Evolutionary conservation across 1,284 basidiomycete genomes (phyloP), one percentile per base, ranked within the genome.

Genomic region (Schizophyllum amplum): DNA sequence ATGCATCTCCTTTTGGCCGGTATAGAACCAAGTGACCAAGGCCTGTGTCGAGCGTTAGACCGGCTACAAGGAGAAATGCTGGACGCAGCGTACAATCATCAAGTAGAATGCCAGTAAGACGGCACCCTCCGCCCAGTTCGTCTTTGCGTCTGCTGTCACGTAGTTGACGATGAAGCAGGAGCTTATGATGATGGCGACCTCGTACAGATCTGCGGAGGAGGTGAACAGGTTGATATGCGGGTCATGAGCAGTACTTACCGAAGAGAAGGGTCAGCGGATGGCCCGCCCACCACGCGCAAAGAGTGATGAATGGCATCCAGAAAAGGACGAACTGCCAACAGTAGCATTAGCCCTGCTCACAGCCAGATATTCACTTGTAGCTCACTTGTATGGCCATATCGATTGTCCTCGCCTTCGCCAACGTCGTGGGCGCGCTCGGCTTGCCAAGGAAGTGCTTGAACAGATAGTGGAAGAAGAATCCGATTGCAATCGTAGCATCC

Each of bases 141-240:
- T 87, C 69, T 86, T 85, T 5, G 81, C 72, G 65, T 87, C 84
- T 0, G 81, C 79, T 1, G 84, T 86, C 50, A 87, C 80, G 64
- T 85, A 85, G 69, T 86, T 88, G 50, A 87, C 85, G 48, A 87
- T 71, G 72, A 87, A 86, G 63, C 81, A 83, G 0, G 82, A 74
- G 0, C 78, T 81, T 15, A 87, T 68, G 22, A 86, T 67, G 24
- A 83, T 64, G 1, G 79, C 77, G 1, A 87, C 79, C 65, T 87
- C 84, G 63, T 82, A 86, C 26, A 75, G 24, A 73, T 79, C 79
- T 67, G 75, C 75, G 26, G 72, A n/a, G 64, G n/a, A 73, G 53
- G 24, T 80, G 55, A 24, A n/a, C 3, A 76, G 62, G 20, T 72
- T 58, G 13, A 69, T 25, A 24, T 48, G 27, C 53, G 23, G 53